These are phyloP conservation scores for Talaromyces sp. DNA, from an alignment of 2,329 filamentous ascomycete species.

Conservation along the genomic window DNA sequence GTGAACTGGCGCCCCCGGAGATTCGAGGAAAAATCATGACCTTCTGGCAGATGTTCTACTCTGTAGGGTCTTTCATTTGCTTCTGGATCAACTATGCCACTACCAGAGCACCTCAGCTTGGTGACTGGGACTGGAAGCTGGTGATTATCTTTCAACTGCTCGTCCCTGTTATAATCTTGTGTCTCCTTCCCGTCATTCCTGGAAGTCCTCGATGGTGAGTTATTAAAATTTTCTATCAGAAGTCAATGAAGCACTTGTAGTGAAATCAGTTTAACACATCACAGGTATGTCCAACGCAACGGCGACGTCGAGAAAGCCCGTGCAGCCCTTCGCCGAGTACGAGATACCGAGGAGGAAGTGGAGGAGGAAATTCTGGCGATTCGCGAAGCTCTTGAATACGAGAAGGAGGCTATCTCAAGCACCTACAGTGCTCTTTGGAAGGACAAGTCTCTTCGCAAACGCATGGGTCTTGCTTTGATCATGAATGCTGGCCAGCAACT, in stretches of 20 bases:
- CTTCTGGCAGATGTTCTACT: conserved; percentile 71
- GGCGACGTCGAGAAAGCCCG: conserved; percentile 64
- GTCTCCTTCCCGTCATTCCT: conserved; percentile 66
- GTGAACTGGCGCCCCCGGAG: conserved; percentile 65
- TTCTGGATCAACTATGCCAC: conserved; percentile 69
- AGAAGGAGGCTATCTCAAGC: conserved; percentile 68
- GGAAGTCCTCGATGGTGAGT: conserved; percentile 67
- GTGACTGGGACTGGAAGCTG: conserved; percentile 74
- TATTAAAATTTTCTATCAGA: neutral
- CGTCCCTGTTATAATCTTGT: conserved; percentile 65
- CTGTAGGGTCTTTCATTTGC: conserved; percentile 66
- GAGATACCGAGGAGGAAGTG: conserved; percentile 66
- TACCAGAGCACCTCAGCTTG: conserved; percentile 57
- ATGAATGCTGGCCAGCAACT: conserved; percentile 73
- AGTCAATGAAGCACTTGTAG: too few relatives aligned
- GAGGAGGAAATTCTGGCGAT: conserved; percentile 68
- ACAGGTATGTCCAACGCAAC: conserved; percentile 58
- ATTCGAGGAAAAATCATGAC: conserved; percentile 70
- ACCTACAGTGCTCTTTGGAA: conserved; percentile 70
- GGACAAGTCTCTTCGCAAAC: conserved; percentile 68
- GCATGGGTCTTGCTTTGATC: conserved; percentile 65
- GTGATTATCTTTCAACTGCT: conserved; percentile 73
- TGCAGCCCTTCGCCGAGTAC: conserved; percentile 60
- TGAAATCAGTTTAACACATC: conserved; percentile 12
- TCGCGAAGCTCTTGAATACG: conserved; percentile 69